Conservation (phyloP, 2,329 filamentous ascomycete genomes). For the Verticillium longisporum region DNA sequence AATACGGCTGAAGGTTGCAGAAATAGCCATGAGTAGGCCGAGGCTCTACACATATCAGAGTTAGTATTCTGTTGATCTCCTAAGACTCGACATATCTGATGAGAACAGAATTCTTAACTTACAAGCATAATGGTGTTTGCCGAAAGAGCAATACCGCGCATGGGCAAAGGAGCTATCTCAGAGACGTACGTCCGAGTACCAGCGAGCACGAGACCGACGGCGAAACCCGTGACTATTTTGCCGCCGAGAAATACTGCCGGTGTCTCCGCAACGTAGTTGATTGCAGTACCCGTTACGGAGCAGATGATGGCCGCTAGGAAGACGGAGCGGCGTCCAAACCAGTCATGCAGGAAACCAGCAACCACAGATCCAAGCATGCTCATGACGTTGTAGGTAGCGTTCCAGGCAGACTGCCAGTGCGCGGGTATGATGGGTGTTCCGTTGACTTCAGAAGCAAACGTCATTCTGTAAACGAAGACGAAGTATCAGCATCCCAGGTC, state of each 20-base stretch:
- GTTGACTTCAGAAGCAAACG: conserved; percentile 12
- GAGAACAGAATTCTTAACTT: background rate
- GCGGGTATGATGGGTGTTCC: conserved; percentile 14
- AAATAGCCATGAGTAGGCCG: conserved; percentile 10
- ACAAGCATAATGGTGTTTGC: conserved; percentile 5
- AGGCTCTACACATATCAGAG: conserved; percentile 3
- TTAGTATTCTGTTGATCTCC: background rate
- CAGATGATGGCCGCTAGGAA: conserved; percentile 8
- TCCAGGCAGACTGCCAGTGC: conserved; percentile 17
- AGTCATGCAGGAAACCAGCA: conserved; percentile 13
- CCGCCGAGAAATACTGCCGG: conserved; percentile 11
- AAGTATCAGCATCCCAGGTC: background rate
- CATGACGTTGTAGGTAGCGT: conserved; percentile 13
- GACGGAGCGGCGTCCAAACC: conserved; percentile 12
- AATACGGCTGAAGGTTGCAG: conserved; percentile 10
- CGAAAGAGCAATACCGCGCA: conserved; percentile 11
- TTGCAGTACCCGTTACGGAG: conserved; percentile 10
- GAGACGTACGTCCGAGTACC: conserved; percentile 13
- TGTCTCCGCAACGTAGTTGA: conserved; percentile 10
- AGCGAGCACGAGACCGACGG: conserved; percentile 11
- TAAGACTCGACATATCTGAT: background rate
- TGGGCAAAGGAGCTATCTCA: conserved; percentile 7
- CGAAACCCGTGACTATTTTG: conserved; percentile 15
- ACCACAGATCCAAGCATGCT: conserved; percentile 12
- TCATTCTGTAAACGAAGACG: conserved; percentile 2